Percentiles rank a stretch among this genome's conserved stretches.
Conservation (phyloP, 2,329 filamentous ascomycete species). For the Elsinoe batatas region DNA sequence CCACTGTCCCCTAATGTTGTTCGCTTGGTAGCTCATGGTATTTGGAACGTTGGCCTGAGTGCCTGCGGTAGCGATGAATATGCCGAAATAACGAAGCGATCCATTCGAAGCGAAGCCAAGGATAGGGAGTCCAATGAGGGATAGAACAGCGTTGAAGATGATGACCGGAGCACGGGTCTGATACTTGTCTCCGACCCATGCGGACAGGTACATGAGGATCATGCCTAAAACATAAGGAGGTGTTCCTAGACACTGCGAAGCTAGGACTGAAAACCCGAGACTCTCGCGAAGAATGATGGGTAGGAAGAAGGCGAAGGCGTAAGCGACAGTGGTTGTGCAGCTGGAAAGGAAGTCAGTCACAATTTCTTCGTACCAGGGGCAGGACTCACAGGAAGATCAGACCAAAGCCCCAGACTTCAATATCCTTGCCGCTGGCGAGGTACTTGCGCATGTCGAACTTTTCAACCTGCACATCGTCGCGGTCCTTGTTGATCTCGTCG, state of each 20-base stretch:
- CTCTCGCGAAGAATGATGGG: conserved; percentile 58
- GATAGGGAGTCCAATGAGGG: conserved; percentile 57
- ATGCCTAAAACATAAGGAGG: conserved; percentile 59
- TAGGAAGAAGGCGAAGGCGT: conserved; percentile 61
- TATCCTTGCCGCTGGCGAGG: conserved; percentile 34
- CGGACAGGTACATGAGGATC: conserved; percentile 50
- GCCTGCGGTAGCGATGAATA: conserved; percentile 5
- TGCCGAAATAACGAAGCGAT: conserved; percentile 46
- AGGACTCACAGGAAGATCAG: conserved; percentile 33
- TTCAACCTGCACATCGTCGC: conserved; percentile 42
- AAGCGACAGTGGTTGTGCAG: conserved; percentile 50
- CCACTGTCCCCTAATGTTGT: conserved; percentile 81
- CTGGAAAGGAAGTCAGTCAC: conserved; percentile 19
- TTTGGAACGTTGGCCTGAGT: conserved; percentile 52
- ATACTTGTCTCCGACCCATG: conserved; percentile 58
- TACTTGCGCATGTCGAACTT: conserved; percentile 35
- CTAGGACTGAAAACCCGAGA: conserved; percentile 55
- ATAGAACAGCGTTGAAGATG: conserved; percentile 52
- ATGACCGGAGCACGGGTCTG: conserved; percentile 57
- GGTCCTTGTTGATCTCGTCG: conserved; percentile 42
- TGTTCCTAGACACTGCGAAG: conserved; percentile 60
- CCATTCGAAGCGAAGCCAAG: conserved; percentile 55
- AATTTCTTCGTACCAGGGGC: no score
- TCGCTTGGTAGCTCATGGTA: conserved; percentile 68
- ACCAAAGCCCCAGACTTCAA: conserved; percentile 46